These are phyloP conservation scores for Solanum okadae DNA, from an alignment of 257 asterid species.

Conservation along the genomic window DNA sequence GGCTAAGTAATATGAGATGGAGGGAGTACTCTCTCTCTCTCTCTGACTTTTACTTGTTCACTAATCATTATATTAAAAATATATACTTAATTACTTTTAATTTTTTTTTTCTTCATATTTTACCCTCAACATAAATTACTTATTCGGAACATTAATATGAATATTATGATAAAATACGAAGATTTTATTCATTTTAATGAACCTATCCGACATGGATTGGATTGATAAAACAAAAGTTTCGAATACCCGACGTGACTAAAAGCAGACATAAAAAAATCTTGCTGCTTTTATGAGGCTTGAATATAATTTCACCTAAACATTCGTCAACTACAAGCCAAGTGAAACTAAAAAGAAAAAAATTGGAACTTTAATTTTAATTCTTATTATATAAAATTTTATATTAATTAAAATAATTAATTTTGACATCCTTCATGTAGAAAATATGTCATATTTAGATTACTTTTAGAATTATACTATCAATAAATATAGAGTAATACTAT, in stretches of 20 bases:
- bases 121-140: too few relatives aligned
- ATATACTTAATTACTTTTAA: too few relatives aligned
- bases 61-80: too few relatives aligned
- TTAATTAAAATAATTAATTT: not conserved
- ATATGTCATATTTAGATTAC: not conserved
- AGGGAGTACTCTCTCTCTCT: too few relatives aligned
- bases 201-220: not conserved
- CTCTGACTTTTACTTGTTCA: too few relatives aligned
- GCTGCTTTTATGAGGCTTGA: not conserved
- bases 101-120: too few relatives aligned
- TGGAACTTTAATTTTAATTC: too few relatives aligned
- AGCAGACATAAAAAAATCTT: not conserved
- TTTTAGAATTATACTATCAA: not conserved
- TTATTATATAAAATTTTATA: too few relatives aligned
- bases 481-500: not conserved
- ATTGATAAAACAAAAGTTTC: not conserved
- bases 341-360: not conserved
- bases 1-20: too few relatives aligned
- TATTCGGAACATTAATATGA: too few relatives aligned
- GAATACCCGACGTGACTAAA: not conserved
- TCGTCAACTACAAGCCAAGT: not conserved
- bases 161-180: too few relatives aligned
- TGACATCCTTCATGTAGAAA: not conserved
- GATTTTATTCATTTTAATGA: not conserved
- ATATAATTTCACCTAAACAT: not conserved